phyloP scores from a whole-genome alignment of 176 grass and related monocot species.

The Paspalum notatum region DNA sequence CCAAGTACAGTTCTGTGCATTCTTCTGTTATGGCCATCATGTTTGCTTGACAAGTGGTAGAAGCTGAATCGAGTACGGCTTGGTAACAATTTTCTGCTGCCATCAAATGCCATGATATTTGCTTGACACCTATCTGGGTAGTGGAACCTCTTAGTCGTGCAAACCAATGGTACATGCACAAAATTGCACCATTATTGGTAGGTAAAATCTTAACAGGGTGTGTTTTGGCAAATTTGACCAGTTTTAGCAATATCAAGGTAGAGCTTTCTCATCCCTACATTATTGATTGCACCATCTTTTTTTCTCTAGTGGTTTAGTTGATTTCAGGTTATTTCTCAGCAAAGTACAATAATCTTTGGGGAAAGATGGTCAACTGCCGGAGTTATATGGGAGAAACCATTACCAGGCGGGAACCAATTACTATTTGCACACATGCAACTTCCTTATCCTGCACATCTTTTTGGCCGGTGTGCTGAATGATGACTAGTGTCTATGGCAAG shows the following conservation, averaged over 20 bases:
- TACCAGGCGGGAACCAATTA: too few relatives aligned
- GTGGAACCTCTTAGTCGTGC: conserved; percentile 44
- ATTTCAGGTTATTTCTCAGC: neutral
- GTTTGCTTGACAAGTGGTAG: conserved; percentile 39
- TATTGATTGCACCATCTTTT: neutral
- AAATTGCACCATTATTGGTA: conserved; percentile 29
- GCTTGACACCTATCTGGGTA: conserved; percentile 37
- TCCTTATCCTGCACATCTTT: conserved; percentile 3
- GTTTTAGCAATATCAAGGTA: conserved; percentile 2
- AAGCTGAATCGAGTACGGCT: conserved; percentile 40
- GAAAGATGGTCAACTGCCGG: neutral
- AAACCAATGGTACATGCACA: conserved; percentile 14
- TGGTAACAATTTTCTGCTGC: conserved; percentile 34
- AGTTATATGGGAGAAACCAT: too few relatives aligned
- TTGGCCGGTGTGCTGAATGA: conserved; percentile 5
- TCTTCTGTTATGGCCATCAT: conserved; percentile 51
- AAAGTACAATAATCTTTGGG: neutral
- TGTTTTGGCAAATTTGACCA: neutral
- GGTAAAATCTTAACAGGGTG: conserved; percentile 2
- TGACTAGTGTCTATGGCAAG: neutral
- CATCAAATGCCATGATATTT: conserved; percentile 33
- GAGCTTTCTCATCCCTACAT: neutral
- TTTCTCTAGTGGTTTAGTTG: neutral
- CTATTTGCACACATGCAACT: neutral
- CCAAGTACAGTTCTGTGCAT: conserved; percentile 53